Percentiles rank a stretch among this genome's conserved stretches.
phyloP scores from a whole-genome alignment of 1,284 basidiomycete species.

The Malassezia dermatis region DNA sequence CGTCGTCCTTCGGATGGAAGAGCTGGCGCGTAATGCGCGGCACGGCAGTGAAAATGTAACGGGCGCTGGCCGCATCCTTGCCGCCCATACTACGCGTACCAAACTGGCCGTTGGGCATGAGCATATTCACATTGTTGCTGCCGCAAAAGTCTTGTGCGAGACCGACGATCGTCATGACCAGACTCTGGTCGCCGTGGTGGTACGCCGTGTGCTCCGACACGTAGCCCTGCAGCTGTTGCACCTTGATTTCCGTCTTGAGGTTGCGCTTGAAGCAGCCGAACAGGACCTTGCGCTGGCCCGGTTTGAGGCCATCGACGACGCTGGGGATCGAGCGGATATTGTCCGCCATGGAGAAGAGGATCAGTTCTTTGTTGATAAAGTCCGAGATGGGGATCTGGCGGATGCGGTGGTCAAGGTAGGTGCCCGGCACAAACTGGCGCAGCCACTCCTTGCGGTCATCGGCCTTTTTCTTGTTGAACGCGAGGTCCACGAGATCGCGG shows the following conservation, averaged over 20 bases:
- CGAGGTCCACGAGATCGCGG: slow-evolving; percentile 82
- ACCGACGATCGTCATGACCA: slow-evolving; percentile 81
- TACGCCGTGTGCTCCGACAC: slow-evolving; percentile 88
- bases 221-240: slow-evolving; percentile 89
- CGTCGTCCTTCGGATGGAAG: slow-evolving; percentile 76
- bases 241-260: slow-evolving; percentile 85
- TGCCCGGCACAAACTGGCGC: slow-evolving; percentile 90
- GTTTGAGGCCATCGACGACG: slow-evolving; percentile 87
- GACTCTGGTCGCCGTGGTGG: slow-evolving; percentile 85
- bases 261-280: slow-evolving; percentile 94
- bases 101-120: slow-evolving; percentile 86
- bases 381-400: slow-evolving; percentile 78
- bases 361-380: slow-evolving; percentile 97
- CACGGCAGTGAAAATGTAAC: slow-evolving; percentile 89
- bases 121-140: slow-evolving; percentile 86
- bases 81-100: slow-evolving; percentile 58
- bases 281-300: slow-evolving; percentile 95
- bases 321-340: slow-evolving; percentile 79
- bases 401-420: slow-evolving; percentile 80
- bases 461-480: slow-evolving; percentile 99
- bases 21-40: slow-evolving; percentile 66
- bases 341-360: slow-evolving; percentile 98
- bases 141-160: slow-evolving; percentile 91
- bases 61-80: slow-evolving; percentile 73
- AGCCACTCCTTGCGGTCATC: slow-evolving; percentile 99